These are phyloP conservation scores for Neurospora sp. DNA, from an alignment of 495 filamentous ascomycete species.

Conservation along the genomic window DNA sequence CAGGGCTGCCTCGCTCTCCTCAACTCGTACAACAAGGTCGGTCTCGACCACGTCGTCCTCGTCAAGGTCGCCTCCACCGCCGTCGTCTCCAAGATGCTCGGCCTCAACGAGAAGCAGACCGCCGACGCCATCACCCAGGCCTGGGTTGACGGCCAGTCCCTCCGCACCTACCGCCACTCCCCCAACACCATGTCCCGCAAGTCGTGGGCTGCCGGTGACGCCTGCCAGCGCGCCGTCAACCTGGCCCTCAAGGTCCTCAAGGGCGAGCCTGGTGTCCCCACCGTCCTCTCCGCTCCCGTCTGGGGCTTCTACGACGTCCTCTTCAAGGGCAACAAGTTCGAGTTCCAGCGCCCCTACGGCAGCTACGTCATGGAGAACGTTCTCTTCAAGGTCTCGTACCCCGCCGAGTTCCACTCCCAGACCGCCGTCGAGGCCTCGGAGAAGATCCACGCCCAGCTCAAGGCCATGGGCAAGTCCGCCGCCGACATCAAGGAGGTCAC, in stretches of 20 bases:
- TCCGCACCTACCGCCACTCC: constrained; percentile 92
- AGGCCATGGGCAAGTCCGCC: constrained; percentile 76
- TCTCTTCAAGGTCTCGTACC: constrained; percentile 98
- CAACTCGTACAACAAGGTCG: constrained; percentile 98
- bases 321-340: constrained; percentile 90
- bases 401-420: constrained; percentile 99
- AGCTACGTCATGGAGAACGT: constrained; percentile 99
- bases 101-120: constrained; percentile 79
- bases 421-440: constrained; percentile 93
- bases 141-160: constrained; percentile 90
- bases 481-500: constrained; percentile 88
- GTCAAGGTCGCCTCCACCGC: constrained; percentile 96
- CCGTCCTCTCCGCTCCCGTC: constrained; percentile 81
- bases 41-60: constrained; percentile 91
- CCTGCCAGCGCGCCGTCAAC: constrained; percentile 93
- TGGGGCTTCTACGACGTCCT: constrained; percentile 99
- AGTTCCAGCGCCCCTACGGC: constrained; percentile 91
- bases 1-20: constrained; percentile 93
- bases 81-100: constrained; percentile 89
- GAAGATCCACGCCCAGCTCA: constrained; percentile 73
- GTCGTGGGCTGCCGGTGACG: constrained; percentile 97
- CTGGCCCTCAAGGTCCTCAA: constrained; percentile 86
- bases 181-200: constrained; percentile 99
- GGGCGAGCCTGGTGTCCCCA: constrained; percentile 83
- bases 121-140: constrained; percentile 93